Percentiles rank a stretch among this genome's conserved stretches.
These are phyloP conservation scores for Cyclocybe aegerita DNA, from an alignment of 768 basidiomycete genomes.

Conservation along the genomic window DNA sequence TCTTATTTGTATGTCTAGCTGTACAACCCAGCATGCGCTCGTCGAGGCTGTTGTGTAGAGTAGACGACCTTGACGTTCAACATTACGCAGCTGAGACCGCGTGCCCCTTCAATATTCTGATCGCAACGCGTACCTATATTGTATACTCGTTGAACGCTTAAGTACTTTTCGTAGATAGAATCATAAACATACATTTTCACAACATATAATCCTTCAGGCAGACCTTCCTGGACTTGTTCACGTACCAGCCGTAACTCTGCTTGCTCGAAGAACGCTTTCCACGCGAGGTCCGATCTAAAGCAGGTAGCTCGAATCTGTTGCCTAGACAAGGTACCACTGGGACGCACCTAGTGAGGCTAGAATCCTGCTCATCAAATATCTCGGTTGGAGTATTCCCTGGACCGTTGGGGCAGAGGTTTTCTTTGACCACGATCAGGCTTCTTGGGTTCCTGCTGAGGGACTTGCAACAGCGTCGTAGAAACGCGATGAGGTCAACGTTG, in stretches of 20 bases:
- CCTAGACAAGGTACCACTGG: not conserved
- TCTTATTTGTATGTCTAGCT: constrained; percentile 5
- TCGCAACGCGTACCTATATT: constrained; percentile 57
- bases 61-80: too few species aligned
- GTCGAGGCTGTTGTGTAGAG: not conserved
- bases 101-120: constrained; percentile 19
- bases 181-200: constrained; percentile 75
- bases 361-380: constrained; percentile 84
- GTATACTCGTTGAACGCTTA: constrained; percentile 2
- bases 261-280: constrained; percentile 71
- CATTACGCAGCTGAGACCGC: too few species aligned
- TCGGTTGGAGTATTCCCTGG: constrained; percentile 46
- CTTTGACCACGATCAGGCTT: constrained; percentile 85
- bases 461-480: constrained; percentile 62
- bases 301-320: constrained; percentile 3
- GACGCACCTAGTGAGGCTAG: constrained; percentile 80
- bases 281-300: constrained; percentile 77
- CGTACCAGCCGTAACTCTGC: constrained; percentile 73
- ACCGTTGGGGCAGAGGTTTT: constrained; percentile 76
- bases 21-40: not conserved
- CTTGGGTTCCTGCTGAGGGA: constrained; percentile 48
- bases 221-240: constrained; percentile 80
- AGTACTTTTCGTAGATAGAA: not conserved
- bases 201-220: constrained; percentile 76
- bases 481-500: constrained; percentile 73